Evolutionary conservation across 805 yeast genomes (phyloP).

Genomic region (Sugiyamaella marilandica): DNA sequence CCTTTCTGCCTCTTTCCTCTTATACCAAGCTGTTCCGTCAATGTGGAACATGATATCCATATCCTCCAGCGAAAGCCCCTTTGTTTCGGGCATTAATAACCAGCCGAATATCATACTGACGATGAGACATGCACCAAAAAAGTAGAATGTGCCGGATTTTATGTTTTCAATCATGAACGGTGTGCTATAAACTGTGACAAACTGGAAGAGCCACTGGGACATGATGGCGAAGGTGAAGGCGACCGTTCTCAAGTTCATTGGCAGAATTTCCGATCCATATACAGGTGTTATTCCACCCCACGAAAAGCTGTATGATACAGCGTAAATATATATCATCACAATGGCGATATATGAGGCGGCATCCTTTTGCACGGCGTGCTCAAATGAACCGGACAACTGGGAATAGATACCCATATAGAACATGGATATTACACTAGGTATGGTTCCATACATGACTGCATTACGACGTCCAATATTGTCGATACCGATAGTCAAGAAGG

Average conservation of each 20-base stretch:
- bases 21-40: constrained; percentile 7
- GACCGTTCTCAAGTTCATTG: constrained; percentile 8
- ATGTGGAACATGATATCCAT: constrained; percentile 30
- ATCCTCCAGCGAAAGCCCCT: constrained; percentile 40
- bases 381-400: constrained; percentile 37
- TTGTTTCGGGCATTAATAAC: constrained; percentile 40
- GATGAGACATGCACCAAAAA: constrained; percentile 32
- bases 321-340: constrained; percentile 9
- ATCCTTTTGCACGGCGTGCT: constrained; percentile 23
- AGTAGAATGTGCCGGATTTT: constrained; percentile 43
- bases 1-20: constrained; percentile 9
- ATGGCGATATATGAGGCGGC: constrained; percentile 12
- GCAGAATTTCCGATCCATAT: constrained; percentile 9
- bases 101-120: constrained; percentile 29
- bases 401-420: constrained; percentile 48
- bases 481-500: constrained; percentile 42
- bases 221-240: constrained; percentile 10
- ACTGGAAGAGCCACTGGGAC: constrained; percentile 36
- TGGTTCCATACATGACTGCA: constrained; percentile 37
- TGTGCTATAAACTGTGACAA: constrained; percentile 44
- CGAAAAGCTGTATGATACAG: constrained; percentile 10
- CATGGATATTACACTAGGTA: constrained; percentile 42
- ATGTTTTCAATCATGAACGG: constrained; percentile 42
- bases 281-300: constrained; percentile 13
- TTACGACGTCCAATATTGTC: constrained; percentile 45